A percentile compares a stretch with the other conserved stretches of the same genome.
Conservation (phyloP, 129 eudicot species). For the Flaveria trinervia region DNA sequence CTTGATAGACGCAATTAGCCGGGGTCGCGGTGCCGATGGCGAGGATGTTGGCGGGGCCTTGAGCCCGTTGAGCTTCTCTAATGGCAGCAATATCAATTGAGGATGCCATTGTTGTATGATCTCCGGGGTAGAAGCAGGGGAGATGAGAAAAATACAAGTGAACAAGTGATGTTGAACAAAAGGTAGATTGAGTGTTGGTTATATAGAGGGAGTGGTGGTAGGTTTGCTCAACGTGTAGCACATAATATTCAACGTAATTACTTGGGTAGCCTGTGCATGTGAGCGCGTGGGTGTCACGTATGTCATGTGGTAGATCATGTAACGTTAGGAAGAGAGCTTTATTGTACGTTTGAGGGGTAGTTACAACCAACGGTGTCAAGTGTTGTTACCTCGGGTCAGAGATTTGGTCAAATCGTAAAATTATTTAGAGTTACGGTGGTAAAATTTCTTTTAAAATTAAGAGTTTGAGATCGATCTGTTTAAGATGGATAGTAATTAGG, state of each 20-base stretch:
- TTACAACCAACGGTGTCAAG: no score
- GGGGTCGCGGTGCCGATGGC: conserved; percentile 56
- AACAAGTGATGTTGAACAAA: background rate
- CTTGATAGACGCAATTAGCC: conserved; percentile 41
- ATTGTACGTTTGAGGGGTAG: background rate
- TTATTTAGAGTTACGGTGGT: no score
- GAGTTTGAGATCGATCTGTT: no score
- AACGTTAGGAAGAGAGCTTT: no score
- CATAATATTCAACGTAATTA: background rate
- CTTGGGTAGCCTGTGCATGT: background rate
- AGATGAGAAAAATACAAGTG: background rate
- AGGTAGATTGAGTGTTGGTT: conserved; percentile 5
- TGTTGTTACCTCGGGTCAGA: no score
- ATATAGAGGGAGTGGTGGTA: conserved; percentile 13
- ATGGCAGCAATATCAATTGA: conserved; percentile 29
- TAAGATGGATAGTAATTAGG: no score
- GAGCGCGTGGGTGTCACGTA: background rate
- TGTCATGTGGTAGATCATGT: conserved; percentile 18
- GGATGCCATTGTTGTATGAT: conserved; percentile 33
- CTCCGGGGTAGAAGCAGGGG: background rate
- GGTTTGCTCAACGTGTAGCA: background rate
- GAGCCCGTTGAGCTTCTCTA: conserved; percentile 48
- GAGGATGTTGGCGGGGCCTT: conserved; percentile 47
- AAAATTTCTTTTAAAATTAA: no score
- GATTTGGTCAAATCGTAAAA: no score